phyloP scores from a whole-genome alignment of 2,329 filamentous ascomycete species.

The Cadophora luteo-olivacea region DNA sequence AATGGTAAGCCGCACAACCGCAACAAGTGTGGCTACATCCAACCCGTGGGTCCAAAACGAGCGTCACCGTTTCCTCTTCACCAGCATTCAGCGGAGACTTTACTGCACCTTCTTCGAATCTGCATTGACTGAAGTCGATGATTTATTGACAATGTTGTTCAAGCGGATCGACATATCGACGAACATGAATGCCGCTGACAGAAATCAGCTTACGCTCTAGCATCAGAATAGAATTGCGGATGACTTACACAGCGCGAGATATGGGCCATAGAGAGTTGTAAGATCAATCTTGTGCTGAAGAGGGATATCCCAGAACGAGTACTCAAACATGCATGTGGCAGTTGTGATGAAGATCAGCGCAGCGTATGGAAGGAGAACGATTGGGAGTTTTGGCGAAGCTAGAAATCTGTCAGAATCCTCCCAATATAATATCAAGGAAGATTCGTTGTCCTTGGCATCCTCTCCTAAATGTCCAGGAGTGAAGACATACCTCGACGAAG shows the following conservation, averaged over 20 bases:
- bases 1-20: no score
- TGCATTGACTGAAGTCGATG: not conserved
- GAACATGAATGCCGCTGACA: conserved; percentile 49
- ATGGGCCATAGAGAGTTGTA: conserved; percentile 61
- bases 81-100: no score
- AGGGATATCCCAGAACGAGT: conserved; percentile 59
- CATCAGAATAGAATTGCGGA: conserved; percentile 2
- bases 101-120: conserved; percentile 13
- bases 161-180: conserved; percentile 50
- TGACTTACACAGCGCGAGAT: conserved; percentile 59
- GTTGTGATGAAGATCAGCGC: conserved; percentile 67
- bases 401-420: conserved; percentile 14
- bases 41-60: no score
- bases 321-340: conserved; percentile 66
- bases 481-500: conserved; percentile 54
- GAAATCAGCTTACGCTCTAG: not conserved
- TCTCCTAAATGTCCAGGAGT: not conserved
- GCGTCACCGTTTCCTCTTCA: no score
- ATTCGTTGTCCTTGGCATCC: no score
- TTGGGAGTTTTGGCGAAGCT: conserved; percentile 63
- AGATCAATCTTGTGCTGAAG: conserved; percentile 55
- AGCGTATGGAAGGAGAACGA: conserved; percentile 66
- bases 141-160: conserved; percentile 29
- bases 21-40: no score
- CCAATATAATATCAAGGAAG: no score